Conservation (phyloP, 2,329 filamentous ascomycete genomes). For the Fonsecaea monophora region DNA sequence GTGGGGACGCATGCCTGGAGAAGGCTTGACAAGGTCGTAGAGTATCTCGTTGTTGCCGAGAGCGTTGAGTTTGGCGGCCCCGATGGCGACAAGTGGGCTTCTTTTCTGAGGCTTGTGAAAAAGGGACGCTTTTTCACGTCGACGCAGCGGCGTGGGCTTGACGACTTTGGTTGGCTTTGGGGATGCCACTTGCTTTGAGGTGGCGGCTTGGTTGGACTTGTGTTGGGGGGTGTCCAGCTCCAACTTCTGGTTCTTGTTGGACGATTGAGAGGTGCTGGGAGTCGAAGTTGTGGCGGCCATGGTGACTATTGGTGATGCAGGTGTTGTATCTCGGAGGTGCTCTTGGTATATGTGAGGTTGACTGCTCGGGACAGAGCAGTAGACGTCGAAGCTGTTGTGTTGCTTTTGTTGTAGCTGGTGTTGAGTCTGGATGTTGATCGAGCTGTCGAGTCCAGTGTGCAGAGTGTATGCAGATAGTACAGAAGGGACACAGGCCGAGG, state of each 20-base stretch:
- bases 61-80: not conserved
- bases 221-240: not conserved
- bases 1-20: not conserved
- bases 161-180: not conserved
- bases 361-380: not conserved
- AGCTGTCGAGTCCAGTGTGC: not conserved
- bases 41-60: conserved; percentile 10
- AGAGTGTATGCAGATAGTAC: not conserved
- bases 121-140: not conserved
- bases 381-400: not conserved
- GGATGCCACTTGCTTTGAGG: not conserved
- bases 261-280: not conserved
- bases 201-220: not conserved
- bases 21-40: conserved; percentile 13
- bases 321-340: not conserved
- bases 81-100: not conserved
- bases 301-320: not conserved
- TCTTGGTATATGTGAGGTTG: not conserved
- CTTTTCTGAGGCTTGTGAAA: conserved; percentile 16
- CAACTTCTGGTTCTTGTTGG: not conserved
- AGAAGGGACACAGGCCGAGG: not conserved
- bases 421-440: conserved; percentile 5
- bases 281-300: not conserved
- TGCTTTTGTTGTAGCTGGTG: not conserved
- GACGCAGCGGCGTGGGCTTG: not conserved